These are phyloP conservation scores for Eutrema salsugineum DNA, from an alignment of 441 rosid species.

Conservation along the genomic window DNA sequence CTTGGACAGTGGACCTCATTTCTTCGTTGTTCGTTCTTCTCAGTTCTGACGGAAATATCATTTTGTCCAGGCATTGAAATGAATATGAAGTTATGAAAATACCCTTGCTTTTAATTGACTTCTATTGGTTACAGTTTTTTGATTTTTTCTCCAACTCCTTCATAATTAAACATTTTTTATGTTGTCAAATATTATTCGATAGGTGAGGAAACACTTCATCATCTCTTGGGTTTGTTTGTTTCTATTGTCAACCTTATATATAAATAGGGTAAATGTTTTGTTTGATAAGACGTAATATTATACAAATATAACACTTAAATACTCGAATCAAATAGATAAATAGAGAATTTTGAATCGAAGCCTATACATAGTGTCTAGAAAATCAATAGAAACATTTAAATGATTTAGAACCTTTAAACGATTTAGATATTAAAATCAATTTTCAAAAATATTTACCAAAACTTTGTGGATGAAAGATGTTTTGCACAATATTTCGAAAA, in stretches of 20 bases:
- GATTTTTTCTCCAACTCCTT: not conserved
- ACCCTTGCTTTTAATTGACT: not conserved
- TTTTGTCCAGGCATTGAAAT: not conserved
- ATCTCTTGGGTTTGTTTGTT: slow-evolving; percentile 9
- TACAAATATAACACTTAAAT: not conserved
- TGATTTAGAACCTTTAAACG: no score
- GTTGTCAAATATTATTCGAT: no score
- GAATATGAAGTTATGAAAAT: not conserved
- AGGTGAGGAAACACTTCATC: slow-evolving; percentile 13
- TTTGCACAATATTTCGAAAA: not conserved
- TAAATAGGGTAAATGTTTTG: not conserved
- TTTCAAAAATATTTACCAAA: not conserved
- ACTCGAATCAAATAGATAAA: no score
- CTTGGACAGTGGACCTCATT: slow-evolving; percentile 29
- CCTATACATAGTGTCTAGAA: no score
- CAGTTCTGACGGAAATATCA: slow-evolving; percentile 11
- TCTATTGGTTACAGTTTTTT: slow-evolving; percentile 3
- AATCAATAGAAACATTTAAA: no score
- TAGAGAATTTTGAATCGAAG: no score
- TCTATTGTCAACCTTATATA: slow-evolving; percentile 7
- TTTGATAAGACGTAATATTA: not conserved
- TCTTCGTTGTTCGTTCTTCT: no score
- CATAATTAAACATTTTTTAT: not conserved
- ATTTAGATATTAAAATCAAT: no score
- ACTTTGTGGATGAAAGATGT: not conserved